A percentile compares a stretch with the other conserved stretches of the same genome.
These are phyloP conservation scores for Massariosphaeria phaeospora DNA, from an alignment of 495 filamentous ascomycete genomes.

Conservation along the genomic window DNA sequence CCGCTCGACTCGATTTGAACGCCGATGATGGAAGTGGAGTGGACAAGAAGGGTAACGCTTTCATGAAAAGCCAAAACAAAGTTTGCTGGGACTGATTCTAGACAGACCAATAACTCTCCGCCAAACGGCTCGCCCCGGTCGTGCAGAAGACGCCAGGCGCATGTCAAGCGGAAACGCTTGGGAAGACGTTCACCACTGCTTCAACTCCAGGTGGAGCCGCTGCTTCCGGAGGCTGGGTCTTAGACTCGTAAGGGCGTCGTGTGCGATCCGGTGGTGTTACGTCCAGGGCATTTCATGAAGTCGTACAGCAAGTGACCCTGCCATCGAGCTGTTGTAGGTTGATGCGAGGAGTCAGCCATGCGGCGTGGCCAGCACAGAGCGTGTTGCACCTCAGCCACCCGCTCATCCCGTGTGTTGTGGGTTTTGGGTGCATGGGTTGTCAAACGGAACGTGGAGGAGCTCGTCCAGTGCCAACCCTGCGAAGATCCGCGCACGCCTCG, in stretches of 20 bases:
- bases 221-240: too few relatives aligned
- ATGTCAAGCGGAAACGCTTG: too few relatives aligned
- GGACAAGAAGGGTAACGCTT: background rate
- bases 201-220: too few relatives aligned
- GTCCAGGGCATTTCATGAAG: too few relatives aligned
- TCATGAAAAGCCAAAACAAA: background rate
- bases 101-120: background rate
- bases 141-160: background rate
- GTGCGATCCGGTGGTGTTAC: too few relatives aligned
- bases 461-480: constrained; percentile 10
- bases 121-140: background rate
- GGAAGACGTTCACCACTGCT: too few relatives aligned
- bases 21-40: constrained; percentile 2
- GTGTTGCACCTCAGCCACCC: constrained; percentile 19
- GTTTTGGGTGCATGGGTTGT: background rate
- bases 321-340: too few relatives aligned
- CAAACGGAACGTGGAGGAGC: constrained; percentile 3
- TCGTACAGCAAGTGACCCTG: too few relatives aligned
- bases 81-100: background rate
- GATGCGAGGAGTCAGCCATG: too few relatives aligned
- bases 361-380: too few relatives aligned
- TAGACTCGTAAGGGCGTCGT: too few relatives aligned
- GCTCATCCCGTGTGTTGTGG: constrained; percentile 10
- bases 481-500: constrained; percentile 7
- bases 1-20: background rate